Conservation (phyloP, 768 basidiomycete genomes). For the Kwoniella europaea region DNA sequence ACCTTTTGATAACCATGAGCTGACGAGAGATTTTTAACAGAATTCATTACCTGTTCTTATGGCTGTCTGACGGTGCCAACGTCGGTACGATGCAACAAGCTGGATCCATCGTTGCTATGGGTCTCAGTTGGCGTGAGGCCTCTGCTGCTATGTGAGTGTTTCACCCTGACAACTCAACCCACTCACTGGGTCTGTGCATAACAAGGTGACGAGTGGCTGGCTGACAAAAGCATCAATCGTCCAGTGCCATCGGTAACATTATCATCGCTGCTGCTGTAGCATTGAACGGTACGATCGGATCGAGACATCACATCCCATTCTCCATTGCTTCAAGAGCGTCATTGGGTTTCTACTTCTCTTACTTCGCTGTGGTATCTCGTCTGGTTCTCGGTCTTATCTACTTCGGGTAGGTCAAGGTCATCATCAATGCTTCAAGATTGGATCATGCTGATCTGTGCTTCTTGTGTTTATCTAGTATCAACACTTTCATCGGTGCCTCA, state of each 20-base stretch:
- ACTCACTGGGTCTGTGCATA: slow-evolving; percentile 64
- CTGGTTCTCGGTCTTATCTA: slow-evolving; percentile 79
- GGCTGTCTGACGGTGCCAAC: slow-evolving; percentile 53
- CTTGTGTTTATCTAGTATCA: slow-evolving; percentile 37
- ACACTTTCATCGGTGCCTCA: slow-evolving; percentile 53
- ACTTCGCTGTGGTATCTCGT: slow-evolving; percentile 79
- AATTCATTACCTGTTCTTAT: slow-evolving; percentile 52
- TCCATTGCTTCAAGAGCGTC: slow-evolving; percentile 80
- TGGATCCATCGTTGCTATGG: slow-evolving; percentile 47
- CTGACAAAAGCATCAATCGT: slow-evolving; percentile 53
- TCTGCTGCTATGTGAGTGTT: slow-evolving; percentile 47
- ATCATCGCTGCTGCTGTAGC: slow-evolving; percentile 76
- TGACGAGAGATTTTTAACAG: slow-evolving; percentile 17
- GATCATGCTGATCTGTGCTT: background rate
- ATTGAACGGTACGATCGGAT: slow-evolving; percentile 77
- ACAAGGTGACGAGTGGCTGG: slow-evolving; percentile 48
- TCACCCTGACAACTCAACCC: background rate
- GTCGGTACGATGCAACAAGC: slow-evolving; percentile 56
- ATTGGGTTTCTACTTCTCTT: slow-evolving; percentile 88
- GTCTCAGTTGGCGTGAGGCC: slow-evolving; percentile 50
- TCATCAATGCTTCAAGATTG: background rate
- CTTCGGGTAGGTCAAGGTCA: slow-evolving; percentile 55
- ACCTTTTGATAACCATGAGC: background rate
- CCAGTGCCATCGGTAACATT: slow-evolving; percentile 73
- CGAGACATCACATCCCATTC: slow-evolving; percentile 77